Evolutionary conservation across 2,329 filamentous ascomycete species (phyloP).

Genomic region (Neonectria sp.): DNA sequence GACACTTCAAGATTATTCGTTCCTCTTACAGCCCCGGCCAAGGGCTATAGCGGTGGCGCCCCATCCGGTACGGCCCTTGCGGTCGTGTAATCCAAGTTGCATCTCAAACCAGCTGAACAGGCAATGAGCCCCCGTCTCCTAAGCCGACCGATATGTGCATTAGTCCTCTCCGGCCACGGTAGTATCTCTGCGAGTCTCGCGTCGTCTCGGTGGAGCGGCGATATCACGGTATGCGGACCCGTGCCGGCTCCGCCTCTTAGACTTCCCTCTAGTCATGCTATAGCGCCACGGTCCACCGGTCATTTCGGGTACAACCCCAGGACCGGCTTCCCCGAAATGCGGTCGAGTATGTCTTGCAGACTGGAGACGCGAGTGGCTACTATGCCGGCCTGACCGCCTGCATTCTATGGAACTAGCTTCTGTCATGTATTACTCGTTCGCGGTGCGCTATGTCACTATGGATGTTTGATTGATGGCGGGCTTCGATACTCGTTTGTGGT

Average conservation of each 20-base stretch:
- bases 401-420: conserved; percentile 2
- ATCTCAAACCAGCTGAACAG: neutral
- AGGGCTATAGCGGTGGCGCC: neutral
- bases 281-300: conserved; percentile 1
- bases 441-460: conserved; percentile 1
- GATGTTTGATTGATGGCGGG: conserved; percentile 7
- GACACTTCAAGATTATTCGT: conserved; percentile 1
- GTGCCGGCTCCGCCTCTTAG: neutral
- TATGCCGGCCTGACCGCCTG: neutral
- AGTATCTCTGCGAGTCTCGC: conserved; percentile 3
- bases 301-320: conserved; percentile 1
- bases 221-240: conserved; percentile 1
- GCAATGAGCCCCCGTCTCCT: neutral
- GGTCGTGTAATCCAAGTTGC: conserved; percentile 2
- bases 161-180: neutral
- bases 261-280: neutral
- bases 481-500: conserved; percentile 6
- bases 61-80: conserved; percentile 1
- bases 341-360: conserved; percentile 1
- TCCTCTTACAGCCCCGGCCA: conserved; percentile 2
- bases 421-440: neutral
- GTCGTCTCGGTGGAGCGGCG: neutral
- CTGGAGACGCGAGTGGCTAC: conserved; percentile 1
- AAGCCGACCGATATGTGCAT: neutral
- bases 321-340: neutral